A percentile compares a stretch with the other conserved stretches of the same genome.
Conservation (phyloP, 2,329 filamentous ascomycete genomes). For the Alternaria metachromatica region DNA sequence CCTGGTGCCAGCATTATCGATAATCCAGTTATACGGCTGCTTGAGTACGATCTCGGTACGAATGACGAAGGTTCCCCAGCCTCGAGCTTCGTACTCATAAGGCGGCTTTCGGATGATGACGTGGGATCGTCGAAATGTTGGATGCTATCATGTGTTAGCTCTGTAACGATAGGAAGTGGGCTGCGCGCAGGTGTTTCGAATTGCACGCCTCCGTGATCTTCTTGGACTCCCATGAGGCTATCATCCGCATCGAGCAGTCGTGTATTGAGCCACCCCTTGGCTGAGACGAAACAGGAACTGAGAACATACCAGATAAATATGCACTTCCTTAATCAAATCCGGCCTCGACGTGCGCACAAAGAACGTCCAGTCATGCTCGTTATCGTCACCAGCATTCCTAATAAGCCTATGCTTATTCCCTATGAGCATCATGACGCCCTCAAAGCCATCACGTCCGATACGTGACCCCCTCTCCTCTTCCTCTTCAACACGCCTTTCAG, state of each 20-base stretch:
- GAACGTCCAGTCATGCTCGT: slow-evolving; percentile 56
- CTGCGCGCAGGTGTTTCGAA: not conserved
- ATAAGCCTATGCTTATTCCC: slow-evolving; percentile 52
- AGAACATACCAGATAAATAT: slow-evolving; percentile 39
- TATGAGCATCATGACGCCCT: slow-evolving; percentile 54
- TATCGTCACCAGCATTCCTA: slow-evolving; percentile 29
- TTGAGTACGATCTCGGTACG: slow-evolving; percentile 51
- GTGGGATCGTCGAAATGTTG: slow-evolving; percentile 50
- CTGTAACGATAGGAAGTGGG: not conserved
- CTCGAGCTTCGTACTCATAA: slow-evolving; percentile 50
- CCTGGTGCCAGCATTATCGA: slow-evolving; percentile 44
- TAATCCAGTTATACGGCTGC: slow-evolving; percentile 53
- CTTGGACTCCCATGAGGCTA: not conserved
- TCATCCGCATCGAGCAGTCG: not conserved
- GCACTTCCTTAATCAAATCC: slow-evolving; percentile 55
- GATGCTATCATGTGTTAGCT: slow-evolving; percentile 41
- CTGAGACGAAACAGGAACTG: slow-evolving; percentile 7
- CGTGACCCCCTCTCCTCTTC: slow-evolving; percentile 32
- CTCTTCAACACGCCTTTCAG: slow-evolving; percentile 47
- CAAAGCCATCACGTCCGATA: slow-evolving; percentile 35
- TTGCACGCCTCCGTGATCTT: not conserved
- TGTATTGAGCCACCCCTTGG: not conserved
- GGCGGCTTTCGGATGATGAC: slow-evolving; percentile 46
- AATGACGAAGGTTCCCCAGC: slow-evolving; percentile 55
- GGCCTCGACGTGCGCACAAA: slow-evolving; percentile 53